These are phyloP conservation scores for Erucastrum elatum DNA, from an alignment of 345 rosid species.

Conservation along the genomic window DNA sequence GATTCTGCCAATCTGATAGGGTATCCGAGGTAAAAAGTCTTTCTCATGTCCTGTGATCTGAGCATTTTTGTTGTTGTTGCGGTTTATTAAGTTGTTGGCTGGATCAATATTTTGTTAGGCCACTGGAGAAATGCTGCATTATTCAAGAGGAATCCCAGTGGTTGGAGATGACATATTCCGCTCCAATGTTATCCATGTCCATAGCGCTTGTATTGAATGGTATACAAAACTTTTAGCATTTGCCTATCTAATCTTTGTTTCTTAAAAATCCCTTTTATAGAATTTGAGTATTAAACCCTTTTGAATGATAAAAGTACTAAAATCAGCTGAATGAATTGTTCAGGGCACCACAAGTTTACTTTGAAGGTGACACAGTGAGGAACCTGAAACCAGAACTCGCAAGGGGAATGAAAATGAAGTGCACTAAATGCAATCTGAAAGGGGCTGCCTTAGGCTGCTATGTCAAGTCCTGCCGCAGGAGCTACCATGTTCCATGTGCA, in stretches of 20 bases:
- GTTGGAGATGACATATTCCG: conserved; percentile 47
- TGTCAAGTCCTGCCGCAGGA: conserved; percentile 64
- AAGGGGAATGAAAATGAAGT: conserved; percentile 78
- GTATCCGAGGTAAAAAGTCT: conserved; percentile 53
- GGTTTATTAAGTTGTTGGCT: not conserved
- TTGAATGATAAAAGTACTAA: not conserved
- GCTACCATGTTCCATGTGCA: conserved; percentile 85
- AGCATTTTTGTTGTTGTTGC: not conserved
- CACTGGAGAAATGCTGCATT: conserved; percentile 79
- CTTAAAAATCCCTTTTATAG: not conserved
- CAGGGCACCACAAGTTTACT: conserved; percentile 89
- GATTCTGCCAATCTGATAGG: conserved; percentile 64
- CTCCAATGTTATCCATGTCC: conserved; percentile 67
- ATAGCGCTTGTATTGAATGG: conserved; percentile 73
- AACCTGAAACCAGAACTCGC: conserved; percentile 73
- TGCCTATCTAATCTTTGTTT: not conserved
- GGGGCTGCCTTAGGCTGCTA: conserved; percentile 92
- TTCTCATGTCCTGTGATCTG: not conserved
- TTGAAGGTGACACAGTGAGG: conserved; percentile 54
- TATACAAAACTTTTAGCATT: conserved; percentile 29
- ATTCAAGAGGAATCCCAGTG: conserved; percentile 50
- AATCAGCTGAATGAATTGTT: conserved; percentile 18
- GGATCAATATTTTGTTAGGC: conserved; percentile 40
- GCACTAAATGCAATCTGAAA: conserved; percentile 66
- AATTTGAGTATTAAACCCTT: not conserved